Conservation (phyloP, 768 basidiomycete species). For the Suillus placidus region DNA sequence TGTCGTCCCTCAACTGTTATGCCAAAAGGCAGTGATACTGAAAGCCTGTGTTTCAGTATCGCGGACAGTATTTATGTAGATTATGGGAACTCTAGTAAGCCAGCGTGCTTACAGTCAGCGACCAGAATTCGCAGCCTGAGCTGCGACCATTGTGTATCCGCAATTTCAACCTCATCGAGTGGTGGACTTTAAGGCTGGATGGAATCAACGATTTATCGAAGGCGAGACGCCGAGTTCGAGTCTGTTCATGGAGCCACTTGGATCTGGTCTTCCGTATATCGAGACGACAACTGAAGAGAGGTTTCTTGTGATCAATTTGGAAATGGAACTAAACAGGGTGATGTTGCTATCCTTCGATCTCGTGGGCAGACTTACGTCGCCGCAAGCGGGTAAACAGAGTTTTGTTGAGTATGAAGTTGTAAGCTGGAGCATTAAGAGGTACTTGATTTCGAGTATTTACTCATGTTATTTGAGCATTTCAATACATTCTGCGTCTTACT, state of each 20-base stretch:
- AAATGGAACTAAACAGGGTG: not conserved
- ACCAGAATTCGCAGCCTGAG: not conserved
- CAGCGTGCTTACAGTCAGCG: no score
- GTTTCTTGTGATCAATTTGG: not conserved
- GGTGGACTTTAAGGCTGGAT: not conserved
- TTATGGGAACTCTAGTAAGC: no score
- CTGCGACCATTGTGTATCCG: not conserved
- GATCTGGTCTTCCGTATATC: not conserved
- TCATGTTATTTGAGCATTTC: not conserved
- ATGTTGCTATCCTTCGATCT: not conserved
- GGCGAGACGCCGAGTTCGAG: not conserved
- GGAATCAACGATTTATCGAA: not conserved
- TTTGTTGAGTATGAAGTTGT: not conserved
- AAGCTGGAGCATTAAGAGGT: not conserved
- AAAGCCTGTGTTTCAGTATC: no score
- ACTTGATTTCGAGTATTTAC: not conserved
- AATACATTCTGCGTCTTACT: not conserved
- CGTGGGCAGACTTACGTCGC: not conserved
- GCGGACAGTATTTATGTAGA: no score
- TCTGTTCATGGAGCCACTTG: not conserved
- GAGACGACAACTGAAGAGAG: not conserved
- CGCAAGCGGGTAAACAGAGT: not conserved
- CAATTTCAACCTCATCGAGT: not conserved
- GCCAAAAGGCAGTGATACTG: no score
- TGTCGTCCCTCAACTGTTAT: no score